A percentile compares a stretch with the other conserved stretches of the same genome.
Conservation (phyloP, 108 stramenopile genomes). For the Pseudonitzschia multiseries region DNA sequence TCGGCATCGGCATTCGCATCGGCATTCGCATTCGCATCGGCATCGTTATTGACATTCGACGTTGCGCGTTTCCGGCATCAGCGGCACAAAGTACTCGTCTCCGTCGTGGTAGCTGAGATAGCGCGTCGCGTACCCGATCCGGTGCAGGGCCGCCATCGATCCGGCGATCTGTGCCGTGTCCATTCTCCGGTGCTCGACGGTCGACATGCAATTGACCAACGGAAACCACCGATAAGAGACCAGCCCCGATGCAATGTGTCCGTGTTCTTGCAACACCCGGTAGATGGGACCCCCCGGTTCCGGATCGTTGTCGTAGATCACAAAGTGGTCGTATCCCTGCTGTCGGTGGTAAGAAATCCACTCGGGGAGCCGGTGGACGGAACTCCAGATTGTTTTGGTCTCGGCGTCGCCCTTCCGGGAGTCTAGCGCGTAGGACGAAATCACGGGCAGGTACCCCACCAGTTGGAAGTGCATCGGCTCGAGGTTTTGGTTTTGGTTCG, state of each 20-base stretch:
- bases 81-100: conserved; percentile 16
- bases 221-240: conserved; percentile 22
- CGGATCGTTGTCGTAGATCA: conserved; percentile 28
- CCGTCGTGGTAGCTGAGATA: conserved; percentile 7
- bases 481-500: not conserved
- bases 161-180: conserved; percentile 22
- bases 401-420: conserved; percentile 3
- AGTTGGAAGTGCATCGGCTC: not conserved
- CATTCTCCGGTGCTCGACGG: conserved; percentile 5
- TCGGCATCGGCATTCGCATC: no score
- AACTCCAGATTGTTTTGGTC: not conserved
- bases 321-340: conserved; percentile 36
- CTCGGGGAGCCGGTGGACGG: conserved; percentile 8
- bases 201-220: conserved; percentile 5
- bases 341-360: conserved; percentile 37
- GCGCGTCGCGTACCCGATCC: not conserved
- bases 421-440: conserved; percentile 5
- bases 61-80: not conserved
- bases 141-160: conserved; percentile 9
- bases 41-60: not conserved
- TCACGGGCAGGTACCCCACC: conserved; percentile 3
- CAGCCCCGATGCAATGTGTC: not conserved
- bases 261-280: not conserved
- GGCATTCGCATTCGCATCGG: no score
- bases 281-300: conserved; percentile 4